phyloP scores from a whole-genome alignment of 1,284 basidiomycete genomes.

The Wolfiporia cocos region DNA sequence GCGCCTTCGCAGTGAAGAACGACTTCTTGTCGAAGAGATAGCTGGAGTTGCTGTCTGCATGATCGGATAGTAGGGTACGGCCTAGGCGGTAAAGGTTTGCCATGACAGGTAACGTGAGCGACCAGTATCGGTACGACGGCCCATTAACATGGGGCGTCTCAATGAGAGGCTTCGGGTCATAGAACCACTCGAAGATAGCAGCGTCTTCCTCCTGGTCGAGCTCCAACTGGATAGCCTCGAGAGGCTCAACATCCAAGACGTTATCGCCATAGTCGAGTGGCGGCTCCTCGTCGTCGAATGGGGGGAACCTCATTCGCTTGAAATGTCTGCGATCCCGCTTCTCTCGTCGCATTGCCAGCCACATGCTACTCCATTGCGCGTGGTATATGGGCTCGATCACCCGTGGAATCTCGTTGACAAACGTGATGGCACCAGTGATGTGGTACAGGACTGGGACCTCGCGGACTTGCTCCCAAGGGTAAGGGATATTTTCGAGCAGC shows the following conservation, averaged over 20 bases:
- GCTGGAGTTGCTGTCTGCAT: slow-evolving; percentile 83
- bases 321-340: slow-evolving; percentile 99
- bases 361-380: slow-evolving; percentile 99
- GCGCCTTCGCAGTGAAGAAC: slow-evolving; percentile 97
- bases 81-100: slow-evolving; percentile 96
- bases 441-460: slow-evolving; percentile 97
- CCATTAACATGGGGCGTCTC: slow-evolving; percentile 91
- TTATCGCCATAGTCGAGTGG: slow-evolving; percentile 99
- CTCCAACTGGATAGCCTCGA: slow-evolving; percentile 98
- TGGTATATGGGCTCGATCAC: slow-evolving; percentile 98
- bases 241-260: slow-evolving; percentile 94
- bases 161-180: slow-evolving; percentile 92
- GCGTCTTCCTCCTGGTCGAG: slow-evolving; percentile 91
- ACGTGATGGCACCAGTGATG: slow-evolving; percentile 99
- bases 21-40: slow-evolving; percentile 98
- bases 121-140: slow-evolving; percentile 91
- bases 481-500: slow-evolving; percentile 97
- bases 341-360: slow-evolving; percentile 98
- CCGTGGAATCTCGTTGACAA: slow-evolving; percentile 97
- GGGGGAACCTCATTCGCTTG: slow-evolving; percentile 99
- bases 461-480: slow-evolving; percentile 99
- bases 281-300: slow-evolving; percentile 99
- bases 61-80: slow-evolving; percentile 88
- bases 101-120: slow-evolving; percentile 90
- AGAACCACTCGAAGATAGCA: slow-evolving; percentile 98